Evolutionary conservation across 2,329 filamentous ascomycete species (phyloP).

Genomic region (Pseudocercospora pini-densiflorae): DNA sequence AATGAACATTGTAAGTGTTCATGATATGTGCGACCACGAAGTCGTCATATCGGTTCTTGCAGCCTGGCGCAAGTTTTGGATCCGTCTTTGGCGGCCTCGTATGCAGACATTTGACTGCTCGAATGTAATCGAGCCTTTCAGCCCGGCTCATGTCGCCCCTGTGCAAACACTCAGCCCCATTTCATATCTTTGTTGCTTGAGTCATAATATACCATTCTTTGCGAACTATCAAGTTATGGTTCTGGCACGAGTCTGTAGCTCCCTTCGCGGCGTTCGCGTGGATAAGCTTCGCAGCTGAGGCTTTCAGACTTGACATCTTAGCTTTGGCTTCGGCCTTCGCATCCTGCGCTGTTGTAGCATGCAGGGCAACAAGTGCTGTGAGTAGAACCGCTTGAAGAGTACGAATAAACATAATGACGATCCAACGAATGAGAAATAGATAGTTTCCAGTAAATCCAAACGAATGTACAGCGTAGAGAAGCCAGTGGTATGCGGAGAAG

Average conservation of each 20-base stretch:
- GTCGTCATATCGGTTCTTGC: constrained; percentile 34
- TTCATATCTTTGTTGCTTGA: background rate
- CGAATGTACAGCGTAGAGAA: background rate
- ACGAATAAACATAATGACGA: constrained; percentile 4
- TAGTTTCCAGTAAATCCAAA: background rate
- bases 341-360: background rate
- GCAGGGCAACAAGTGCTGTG: constrained; percentile 7
- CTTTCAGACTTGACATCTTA: background rate
- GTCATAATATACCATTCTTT: constrained; percentile 32
- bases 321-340: background rate
- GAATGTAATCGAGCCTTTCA: constrained; percentile 33
- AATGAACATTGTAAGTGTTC: constrained; percentile 28
- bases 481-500: background rate
- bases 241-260: constrained; percentile 27
- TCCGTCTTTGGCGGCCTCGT: constrained; percentile 23
- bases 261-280: constrained; percentile 1
- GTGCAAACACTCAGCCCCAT: constrained; percentile 10
- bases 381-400: background rate
- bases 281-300: background rate
- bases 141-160: constrained; percentile 30
- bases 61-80: constrained; percentile 21
- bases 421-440: background rate
- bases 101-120: constrained; percentile 32
- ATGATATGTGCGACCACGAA: constrained; percentile 35
- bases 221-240: constrained; percentile 28